phyloP scores from a whole-genome alignment of 257 asterid genomes.

The Capsicum pubescens region DNA sequence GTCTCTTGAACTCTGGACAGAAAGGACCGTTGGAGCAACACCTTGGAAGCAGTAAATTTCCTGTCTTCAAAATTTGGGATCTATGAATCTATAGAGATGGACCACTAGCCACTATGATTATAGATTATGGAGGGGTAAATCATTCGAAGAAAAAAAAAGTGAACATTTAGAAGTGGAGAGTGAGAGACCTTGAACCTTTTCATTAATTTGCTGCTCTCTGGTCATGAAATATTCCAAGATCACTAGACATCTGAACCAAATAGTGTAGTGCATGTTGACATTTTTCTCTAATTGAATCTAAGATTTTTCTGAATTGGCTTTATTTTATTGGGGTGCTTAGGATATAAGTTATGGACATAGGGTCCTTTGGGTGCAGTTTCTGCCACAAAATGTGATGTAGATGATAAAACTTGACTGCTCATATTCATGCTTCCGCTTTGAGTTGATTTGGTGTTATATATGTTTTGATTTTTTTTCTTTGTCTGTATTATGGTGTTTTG shows the following conservation, averaged over 20 bases:
- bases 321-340: slow-evolving; percentile 9
- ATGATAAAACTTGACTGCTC: too few relatives aligned
- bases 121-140: too few relatives aligned
- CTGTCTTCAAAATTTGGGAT: not conserved
- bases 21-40: not conserved
- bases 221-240: slow-evolving; percentile 20
- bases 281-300: not conserved
- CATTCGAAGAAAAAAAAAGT: too few relatives aligned
- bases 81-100: slow-evolving; percentile 15
- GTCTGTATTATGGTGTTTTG: too few relatives aligned
- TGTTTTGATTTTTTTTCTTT: too few relatives aligned
- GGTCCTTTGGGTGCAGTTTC: too few relatives aligned
- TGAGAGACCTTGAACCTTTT: not conserved
- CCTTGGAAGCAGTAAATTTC: slow-evolving; percentile 13
- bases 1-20: not conserved
- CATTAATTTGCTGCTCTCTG: slow-evolving; percentile 2
- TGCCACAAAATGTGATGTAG: too few relatives aligned
- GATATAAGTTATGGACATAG: too few relatives aligned
- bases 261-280: not conserved
- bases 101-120: slow-evolving; percentile 11
- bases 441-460: too few relatives aligned
- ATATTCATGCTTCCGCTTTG: too few relatives aligned
- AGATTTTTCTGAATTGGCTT: slow-evolving; percentile 3
- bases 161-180: too few relatives aligned
- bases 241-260: slow-evolving; percentile 24